A percentile compares a stretch with the other conserved stretches of the same genome.
phyloP scores from a whole-genome alignment of 1,284 basidiomycete genomes.

The Sanghuangporus weigelae region DNA sequence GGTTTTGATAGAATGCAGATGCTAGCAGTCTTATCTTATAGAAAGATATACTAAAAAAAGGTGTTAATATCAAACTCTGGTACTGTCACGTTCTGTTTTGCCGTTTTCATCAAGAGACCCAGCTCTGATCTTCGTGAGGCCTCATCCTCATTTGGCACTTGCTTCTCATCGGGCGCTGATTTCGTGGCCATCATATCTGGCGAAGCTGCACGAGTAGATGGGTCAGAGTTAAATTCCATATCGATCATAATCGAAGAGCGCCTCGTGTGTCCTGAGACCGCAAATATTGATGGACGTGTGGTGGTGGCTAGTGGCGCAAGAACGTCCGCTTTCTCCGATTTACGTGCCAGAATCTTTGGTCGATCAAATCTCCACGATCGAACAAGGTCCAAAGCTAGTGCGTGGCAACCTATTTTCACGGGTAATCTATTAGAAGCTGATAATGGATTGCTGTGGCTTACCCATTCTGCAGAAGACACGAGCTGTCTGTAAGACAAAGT shows the following conservation, averaged over 20 bases:
- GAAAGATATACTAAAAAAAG: slow-evolving; percentile 60
- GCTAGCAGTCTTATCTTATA: slow-evolving; percentile 28
- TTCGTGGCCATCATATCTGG: slow-evolving; percentile 30
- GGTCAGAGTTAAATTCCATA: slow-evolving; percentile 70
- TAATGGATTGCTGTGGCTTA: slow-evolving; percentile 32
- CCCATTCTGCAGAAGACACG: slow-evolving; percentile 92
- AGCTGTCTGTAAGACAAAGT: slow-evolving; percentile 90
- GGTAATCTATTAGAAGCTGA: slow-evolving; percentile 11
- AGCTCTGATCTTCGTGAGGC: slow-evolving; percentile 58
- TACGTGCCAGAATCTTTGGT: slow-evolving; percentile 42
- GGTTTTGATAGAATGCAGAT: background rate
- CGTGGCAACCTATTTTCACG: slow-evolving; percentile 74
- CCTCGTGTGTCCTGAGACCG: slow-evolving; percentile 47
- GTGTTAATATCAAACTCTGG: slow-evolving; percentile 83
- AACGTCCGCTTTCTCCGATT: slow-evolving; percentile 18
- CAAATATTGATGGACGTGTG: slow-evolving; percentile 45
- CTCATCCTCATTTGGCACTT: slow-evolving; percentile 48
- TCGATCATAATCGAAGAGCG: slow-evolving; percentile 78
- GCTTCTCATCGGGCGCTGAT: slow-evolving; percentile 23
- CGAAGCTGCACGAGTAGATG: slow-evolving; percentile 52
- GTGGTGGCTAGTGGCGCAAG: slow-evolving; percentile 30
- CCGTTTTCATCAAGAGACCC: slow-evolving; percentile 79
- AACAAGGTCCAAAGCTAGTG: slow-evolving; percentile 80
- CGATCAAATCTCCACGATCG: slow-evolving; percentile 88
- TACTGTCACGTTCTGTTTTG: slow-evolving; percentile 80